Evolutionary conservation across 371 early-diverging fungal genomes (phyloP).

Genomic region (Blastocladiella emersonii): DNA sequence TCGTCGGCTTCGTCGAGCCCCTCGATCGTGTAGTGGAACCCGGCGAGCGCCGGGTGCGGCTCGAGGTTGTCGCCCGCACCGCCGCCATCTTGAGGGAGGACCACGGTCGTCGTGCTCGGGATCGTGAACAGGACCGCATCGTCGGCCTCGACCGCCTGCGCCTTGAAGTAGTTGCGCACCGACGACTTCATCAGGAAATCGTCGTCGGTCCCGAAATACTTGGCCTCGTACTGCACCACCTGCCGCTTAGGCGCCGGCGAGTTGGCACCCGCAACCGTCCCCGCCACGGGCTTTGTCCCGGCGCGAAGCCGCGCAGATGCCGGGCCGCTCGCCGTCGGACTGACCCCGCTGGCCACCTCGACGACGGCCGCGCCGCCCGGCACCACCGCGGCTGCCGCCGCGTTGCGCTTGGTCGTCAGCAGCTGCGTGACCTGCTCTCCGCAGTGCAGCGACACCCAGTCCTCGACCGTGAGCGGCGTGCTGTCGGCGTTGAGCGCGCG

Average conservation of each 20-base stretch:
- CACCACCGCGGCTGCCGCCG: too few species aligned
- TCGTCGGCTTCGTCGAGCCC: conserved; percentile 8
- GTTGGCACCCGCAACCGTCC: too few species aligned
- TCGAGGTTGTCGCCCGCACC: conserved; percentile 9
- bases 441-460: not conserved
- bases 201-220: conserved; percentile 56
- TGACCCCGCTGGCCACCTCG: too few species aligned
- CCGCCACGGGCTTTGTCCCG: too few species aligned
- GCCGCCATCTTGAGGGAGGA: conserved; percentile 1
- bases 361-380: too few species aligned
- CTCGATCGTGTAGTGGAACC: conserved; percentile 16
- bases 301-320: too few species aligned
- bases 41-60: conserved; percentile 24
- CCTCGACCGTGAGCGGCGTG: not conserved
- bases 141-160: conserved; percentile 47
- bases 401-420: not conserved
- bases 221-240: conserved; percentile 10
- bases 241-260: too few species aligned
- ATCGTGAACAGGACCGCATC: conserved; percentile 54
- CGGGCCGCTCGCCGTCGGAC: too few species aligned
- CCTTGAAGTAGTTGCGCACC: conserved; percentile 51
- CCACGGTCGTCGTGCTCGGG: conserved; percentile 1
- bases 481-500: not conserved
- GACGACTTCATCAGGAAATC: conserved; percentile 56
- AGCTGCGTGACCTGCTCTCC: not conserved